Conservation (phyloP, 164 flowering plant species). For the Umbellularia californica region DNA sequence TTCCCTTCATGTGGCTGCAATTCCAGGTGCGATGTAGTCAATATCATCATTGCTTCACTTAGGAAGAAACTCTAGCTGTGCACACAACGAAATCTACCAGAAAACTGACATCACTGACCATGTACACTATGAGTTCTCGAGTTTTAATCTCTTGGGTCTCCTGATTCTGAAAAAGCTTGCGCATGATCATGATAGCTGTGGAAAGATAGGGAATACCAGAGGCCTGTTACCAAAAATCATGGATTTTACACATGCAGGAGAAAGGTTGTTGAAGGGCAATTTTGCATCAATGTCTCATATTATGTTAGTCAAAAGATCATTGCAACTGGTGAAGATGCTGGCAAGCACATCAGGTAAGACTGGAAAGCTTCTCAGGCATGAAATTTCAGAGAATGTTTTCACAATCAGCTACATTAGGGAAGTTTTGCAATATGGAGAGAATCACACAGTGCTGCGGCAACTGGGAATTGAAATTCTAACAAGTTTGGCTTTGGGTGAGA, state of each 20-base stretch:
- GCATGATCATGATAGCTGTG: constrained; percentile 81
- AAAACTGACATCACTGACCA: constrained; percentile 40
- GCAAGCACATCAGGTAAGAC: constrained; percentile 69
- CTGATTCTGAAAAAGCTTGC: constrained; percentile 79
- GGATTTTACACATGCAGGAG: constrained; percentile 65
- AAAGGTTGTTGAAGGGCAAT: constrained; percentile 43
- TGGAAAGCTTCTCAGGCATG: constrained; percentile 64
- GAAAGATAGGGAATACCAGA: constrained; percentile 83
- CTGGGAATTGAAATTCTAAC: constrained; percentile 71
- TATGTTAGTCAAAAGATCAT: constrained; percentile 53
- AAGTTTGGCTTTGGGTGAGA: constrained; percentile 65
- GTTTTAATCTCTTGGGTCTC: constrained; percentile 78
- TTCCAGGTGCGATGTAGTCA: constrained; percentile 92
- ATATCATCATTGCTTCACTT: constrained; percentile 76
- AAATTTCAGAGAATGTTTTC: constrained; percentile 80
- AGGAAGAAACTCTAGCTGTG: constrained; percentile 26
- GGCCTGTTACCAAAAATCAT: constrained; percentile 81
- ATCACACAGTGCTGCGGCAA: constrained; percentile 51
- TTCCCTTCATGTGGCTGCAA: constrained; percentile 76
- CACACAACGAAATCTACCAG: constrained; percentile 56
- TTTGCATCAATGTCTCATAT: constrained; percentile 46
- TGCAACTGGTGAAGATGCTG: constrained; percentile 78
- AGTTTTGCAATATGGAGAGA: constrained; percentile 64
- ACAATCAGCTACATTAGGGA: constrained; percentile 87
- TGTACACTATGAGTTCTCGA: constrained; percentile 52